These are phyloP conservation scores for Colletotrichum destructivum DNA, from an alignment of 2,329 filamentous ascomycete species.

Conservation along the genomic window DNA sequence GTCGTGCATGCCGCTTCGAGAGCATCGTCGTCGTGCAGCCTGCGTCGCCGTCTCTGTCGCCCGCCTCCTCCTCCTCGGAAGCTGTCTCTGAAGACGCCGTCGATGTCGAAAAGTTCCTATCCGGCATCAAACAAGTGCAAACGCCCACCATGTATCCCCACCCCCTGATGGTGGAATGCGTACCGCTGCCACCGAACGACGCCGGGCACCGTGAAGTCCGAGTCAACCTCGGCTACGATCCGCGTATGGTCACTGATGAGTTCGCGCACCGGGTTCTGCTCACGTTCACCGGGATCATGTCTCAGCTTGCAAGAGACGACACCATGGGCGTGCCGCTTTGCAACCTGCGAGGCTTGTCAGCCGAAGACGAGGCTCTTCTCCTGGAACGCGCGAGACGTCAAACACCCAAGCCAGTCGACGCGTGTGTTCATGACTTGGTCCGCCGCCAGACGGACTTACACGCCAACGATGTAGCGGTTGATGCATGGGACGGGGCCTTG, in stretches of 20 bases:
- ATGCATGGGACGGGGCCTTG: slow-evolving; percentile 51
- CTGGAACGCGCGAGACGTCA: neutral
- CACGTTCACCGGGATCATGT: neutral
- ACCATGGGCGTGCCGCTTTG: neutral
- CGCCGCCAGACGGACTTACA: neutral
- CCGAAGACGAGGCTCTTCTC: neutral
- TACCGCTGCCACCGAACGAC: neutral
- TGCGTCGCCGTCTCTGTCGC: neutral
- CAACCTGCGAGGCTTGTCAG: neutral
- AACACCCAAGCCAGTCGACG: neutral
- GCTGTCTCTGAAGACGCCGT: too few species aligned
- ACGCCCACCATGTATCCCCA: neutral
- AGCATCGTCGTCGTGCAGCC: slow-evolving; percentile 51
- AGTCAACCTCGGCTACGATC: neutral
- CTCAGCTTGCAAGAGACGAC: neutral
- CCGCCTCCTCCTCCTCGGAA: neutral
- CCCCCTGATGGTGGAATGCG: neutral
- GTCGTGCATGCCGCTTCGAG: slow-evolving; percentile 43
- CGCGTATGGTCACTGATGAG: neutral
- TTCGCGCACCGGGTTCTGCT: neutral
- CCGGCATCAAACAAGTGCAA: neutral
- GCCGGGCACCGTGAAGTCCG: neutral
- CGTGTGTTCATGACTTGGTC: slow-evolving; percentile 11
- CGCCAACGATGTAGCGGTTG: slow-evolving; percentile 38
- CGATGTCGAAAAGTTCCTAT: neutral